Percentiles rank a stretch among this genome's conserved stretches.
These are phyloP conservation scores for Stemphylium lycopersici DNA, from an alignment of 2,329 filamentous ascomycete genomes.

Conservation along the genomic window DNA sequence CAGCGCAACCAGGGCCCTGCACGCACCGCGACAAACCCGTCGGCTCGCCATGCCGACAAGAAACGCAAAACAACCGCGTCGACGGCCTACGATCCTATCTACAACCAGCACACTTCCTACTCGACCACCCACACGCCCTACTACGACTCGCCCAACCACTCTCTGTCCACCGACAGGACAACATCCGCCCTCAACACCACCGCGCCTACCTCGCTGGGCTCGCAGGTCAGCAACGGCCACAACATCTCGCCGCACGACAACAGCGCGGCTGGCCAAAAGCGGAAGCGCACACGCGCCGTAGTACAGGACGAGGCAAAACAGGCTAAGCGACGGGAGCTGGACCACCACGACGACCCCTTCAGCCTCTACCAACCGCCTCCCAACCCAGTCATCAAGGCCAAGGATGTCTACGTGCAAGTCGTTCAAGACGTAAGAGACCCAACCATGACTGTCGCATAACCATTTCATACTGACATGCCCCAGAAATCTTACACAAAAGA, in stretches of 20 bases:
- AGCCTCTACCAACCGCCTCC: constrained; percentile 84
- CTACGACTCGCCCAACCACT: constrained; percentile 71
- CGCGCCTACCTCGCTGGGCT: constrained; percentile 84
- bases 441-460: not conserved
- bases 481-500: constrained; percentile 58
- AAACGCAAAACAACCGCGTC: constrained; percentile 72
- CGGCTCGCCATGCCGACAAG: constrained; percentile 67
- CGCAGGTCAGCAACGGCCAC: constrained; percentile 63
- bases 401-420: constrained; percentile 64
- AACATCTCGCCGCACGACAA: constrained; percentile 69
- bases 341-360: constrained; percentile 71
- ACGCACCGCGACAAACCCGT: constrained; percentile 51
- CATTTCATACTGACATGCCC: constrained; percentile 19
- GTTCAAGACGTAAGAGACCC: constrained; percentile 63
- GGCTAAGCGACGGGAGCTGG: constrained; percentile 68
- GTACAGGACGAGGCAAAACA: constrained; percentile 79
- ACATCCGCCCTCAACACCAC: constrained; percentile 83
- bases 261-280: constrained; percentile 77
- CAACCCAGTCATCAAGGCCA: constrained; percentile 87
- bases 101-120: constrained; percentile 72
- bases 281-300: constrained; percentile 85
- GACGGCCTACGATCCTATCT: constrained; percentile 70
- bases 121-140: constrained; percentile 76
- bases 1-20: constrained; percentile 28
- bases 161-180: constrained; percentile 81